Evolutionary conservation across 2,329 filamentous ascomycete genomes (phyloP).

Genomic region (Cladosporium austrohemisphaericum): DNA sequence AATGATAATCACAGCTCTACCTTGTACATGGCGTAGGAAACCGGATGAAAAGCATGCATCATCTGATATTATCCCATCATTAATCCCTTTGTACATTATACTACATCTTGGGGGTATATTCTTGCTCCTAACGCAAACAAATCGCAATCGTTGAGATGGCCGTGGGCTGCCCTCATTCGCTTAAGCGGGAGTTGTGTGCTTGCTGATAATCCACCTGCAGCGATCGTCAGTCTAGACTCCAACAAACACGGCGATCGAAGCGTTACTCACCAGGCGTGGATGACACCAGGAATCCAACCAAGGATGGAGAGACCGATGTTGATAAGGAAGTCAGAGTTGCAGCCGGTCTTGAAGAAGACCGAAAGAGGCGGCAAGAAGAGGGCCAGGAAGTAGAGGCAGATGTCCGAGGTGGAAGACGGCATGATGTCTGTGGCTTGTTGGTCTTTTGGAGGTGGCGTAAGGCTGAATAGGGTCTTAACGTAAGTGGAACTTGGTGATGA

Average conservation of each 20-base stretch:
- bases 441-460: slow-evolving; percentile 3
- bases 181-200: slow-evolving; percentile 11
- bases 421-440: slow-evolving; percentile 8
- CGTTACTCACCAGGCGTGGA: slow-evolving; percentile 38
- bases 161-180: too few relatives aligned
- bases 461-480: slow-evolving; percentile 5
- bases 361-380: slow-evolving; percentile 81
- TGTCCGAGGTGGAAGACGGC: slow-evolving; percentile 17
- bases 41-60: too few relatives aligned
- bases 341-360: slow-evolving; percentile 47
- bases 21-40: too few relatives aligned
- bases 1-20: too few relatives aligned
- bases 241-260: background rate
- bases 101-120: too few relatives aligned
- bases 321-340: slow-evolving; percentile 47
- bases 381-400: slow-evolving; percentile 59
- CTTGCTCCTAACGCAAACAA: too few relatives aligned
- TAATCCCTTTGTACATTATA: too few relatives aligned
- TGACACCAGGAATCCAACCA: slow-evolving; percentile 68
- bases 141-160: too few relatives aligned
- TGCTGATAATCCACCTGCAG: slow-evolving; percentile 15
- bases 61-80: too few relatives aligned
- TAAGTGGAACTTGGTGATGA: background rate
- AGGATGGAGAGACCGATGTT: slow-evolving; percentile 46
- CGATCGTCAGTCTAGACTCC: slow-evolving; percentile 9